These are phyloP conservation scores for Lithospermum erythrorhizon DNA, from an alignment of 257 asterid species.

Conservation along the genomic window DNA sequence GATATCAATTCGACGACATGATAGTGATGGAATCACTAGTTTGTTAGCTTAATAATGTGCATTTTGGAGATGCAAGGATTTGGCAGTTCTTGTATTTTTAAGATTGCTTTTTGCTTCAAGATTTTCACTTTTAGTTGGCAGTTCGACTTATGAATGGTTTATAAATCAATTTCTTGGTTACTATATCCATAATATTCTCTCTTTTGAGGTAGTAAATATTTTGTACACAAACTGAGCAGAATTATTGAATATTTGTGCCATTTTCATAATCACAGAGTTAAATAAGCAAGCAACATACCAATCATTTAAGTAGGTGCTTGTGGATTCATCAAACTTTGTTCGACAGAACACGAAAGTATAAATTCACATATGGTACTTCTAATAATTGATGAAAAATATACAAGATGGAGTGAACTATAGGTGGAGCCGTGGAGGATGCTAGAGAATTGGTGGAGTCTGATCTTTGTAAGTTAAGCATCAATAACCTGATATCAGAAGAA, in stretches of 20 bases:
- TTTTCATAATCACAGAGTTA: background rate
- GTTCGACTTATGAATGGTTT: too few relatives aligned
- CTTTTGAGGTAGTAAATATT: too few relatives aligned
- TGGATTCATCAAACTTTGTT: too few relatives aligned
- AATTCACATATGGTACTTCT: background rate
- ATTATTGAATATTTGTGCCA: background rate
- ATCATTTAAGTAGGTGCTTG: too few relatives aligned
- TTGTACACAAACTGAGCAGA: too few relatives aligned
- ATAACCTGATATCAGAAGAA: background rate
- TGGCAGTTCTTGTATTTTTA: too few relatives aligned
- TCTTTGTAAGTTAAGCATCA: too few relatives aligned
- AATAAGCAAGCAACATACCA: too few relatives aligned
- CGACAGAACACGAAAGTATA: too few relatives aligned
- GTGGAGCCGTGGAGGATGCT: background rate
- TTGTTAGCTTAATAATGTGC: background rate
- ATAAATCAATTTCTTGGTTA: too few relatives aligned
- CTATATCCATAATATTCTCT: too few relatives aligned
- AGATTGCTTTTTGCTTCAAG: background rate
- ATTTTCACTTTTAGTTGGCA: background rate
- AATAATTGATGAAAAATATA: background rate
- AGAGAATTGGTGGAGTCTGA: background rate
- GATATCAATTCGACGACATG: slow-evolving; percentile 39
- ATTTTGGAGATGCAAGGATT: background rate
- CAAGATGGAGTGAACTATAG: background rate
- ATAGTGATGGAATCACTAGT: background rate